Conservation (phyloP, 202 grass and related monocot genomes). For the Brachypodium distachyon region DNA sequence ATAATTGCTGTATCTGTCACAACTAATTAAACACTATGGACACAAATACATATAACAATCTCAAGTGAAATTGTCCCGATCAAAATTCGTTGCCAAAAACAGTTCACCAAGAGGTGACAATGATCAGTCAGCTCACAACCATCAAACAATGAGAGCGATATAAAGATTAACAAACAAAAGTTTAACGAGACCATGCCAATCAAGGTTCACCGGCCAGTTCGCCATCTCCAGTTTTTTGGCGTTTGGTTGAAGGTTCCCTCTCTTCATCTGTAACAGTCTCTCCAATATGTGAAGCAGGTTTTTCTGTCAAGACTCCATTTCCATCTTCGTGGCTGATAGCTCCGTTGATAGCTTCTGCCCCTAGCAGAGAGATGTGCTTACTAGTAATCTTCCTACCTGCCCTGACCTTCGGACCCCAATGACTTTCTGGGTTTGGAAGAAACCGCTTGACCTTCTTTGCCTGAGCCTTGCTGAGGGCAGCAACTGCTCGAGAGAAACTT, state of each 20-base stretch:
- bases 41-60: background rate
- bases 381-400: slow-evolving; percentile 84
- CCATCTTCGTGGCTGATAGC: slow-evolving; percentile 12
- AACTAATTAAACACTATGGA: background rate
- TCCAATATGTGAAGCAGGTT: slow-evolving; percentile 7
- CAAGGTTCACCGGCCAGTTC: slow-evolving; percentile 26
- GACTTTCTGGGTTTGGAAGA: slow-evolving; percentile 84
- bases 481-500: slow-evolving; percentile 70
- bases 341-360: slow-evolving; percentile 45
- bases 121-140: background rate
- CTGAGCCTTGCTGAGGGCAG: slow-evolving; percentile 77
- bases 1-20: background rate
- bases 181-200: background rate
- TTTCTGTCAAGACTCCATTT: slow-evolving; percentile 7
- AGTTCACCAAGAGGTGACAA: background rate
- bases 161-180: background rate
- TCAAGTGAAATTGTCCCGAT: background rate
- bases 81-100: slow-evolving; percentile 19
- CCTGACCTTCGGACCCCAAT: slow-evolving; percentile 89
- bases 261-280: background rate
- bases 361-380: slow-evolving; percentile 76
- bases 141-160: background rate
- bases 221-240: slow-evolving; percentile 38
- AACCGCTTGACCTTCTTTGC: slow-evolving; percentile 73
- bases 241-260: slow-evolving; percentile 44